phyloP scores from a whole-genome alignment of 1,139 yeast species.

The Zygoascus hellenicus region DNA sequence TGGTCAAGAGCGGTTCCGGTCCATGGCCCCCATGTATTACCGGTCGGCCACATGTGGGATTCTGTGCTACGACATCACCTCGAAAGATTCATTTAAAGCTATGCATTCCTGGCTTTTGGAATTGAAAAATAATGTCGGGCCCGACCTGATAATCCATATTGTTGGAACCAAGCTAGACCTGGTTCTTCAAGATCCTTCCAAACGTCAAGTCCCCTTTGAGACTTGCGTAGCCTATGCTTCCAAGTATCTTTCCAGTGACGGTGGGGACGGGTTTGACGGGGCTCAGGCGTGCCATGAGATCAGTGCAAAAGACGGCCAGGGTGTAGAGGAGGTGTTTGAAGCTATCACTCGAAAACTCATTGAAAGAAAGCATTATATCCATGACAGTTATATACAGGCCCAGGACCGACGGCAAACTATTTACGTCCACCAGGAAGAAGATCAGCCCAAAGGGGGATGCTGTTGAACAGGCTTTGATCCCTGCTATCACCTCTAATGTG shows the following conservation, averaged over 20 bases:
- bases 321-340: slow-evolving; percentile 36
- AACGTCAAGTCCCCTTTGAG: slow-evolving; percentile 35
- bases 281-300: slow-evolving; percentile 35
- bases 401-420: slow-evolving; percentile 27
- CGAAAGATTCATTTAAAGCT: slow-evolving; percentile 89
- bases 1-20: slow-evolving; percentile 88
- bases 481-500: not conserved
- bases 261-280: slow-evolving; percentile 24
- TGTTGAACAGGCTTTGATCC: slow-evolving; percentile 16
- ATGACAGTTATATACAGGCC: slow-evolving; percentile 23
- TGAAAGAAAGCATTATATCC: slow-evolving; percentile 23
- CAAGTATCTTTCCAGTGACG: slow-evolving; percentile 26
- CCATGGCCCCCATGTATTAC: slow-evolving; percentile 91
- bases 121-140: slow-evolving; percentile 77
- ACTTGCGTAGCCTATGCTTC: slow-evolving; percentile 35
- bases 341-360: slow-evolving; percentile 32
- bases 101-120: slow-evolving; percentile 89
- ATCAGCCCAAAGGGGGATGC: slow-evolving; percentile 25
- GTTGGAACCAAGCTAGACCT: slow-evolving; percentile 87
- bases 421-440: slow-evolving; percentile 31
- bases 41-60: slow-evolving; percentile 92
- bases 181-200: slow-evolving; percentile 33
- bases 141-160: slow-evolving; percentile 75
- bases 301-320: slow-evolving; percentile 35
- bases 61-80: slow-evolving; percentile 86